A percentile compares a stretch with the other conserved stretches of the same genome.
Conservation (phyloP, 768 basidiomycete genomes). For the Tricholoma saponaceum region DNA sequence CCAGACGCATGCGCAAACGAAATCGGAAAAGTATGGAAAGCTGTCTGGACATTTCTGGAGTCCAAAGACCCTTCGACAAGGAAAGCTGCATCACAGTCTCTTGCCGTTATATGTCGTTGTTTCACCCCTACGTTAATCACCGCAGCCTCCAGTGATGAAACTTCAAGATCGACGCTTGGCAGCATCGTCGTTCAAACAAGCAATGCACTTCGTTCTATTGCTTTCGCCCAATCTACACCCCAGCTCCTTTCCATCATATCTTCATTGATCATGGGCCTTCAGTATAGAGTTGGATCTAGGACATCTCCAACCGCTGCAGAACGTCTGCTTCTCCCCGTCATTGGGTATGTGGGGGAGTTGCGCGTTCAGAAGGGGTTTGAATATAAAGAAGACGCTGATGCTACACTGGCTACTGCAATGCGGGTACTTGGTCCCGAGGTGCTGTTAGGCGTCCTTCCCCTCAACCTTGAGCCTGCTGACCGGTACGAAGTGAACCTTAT, state of each 20-base stretch:
- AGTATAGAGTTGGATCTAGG: conserved; percentile 39
- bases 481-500: conserved; percentile 44
- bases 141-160: conserved; percentile 44
- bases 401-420: conserved; percentile 75
- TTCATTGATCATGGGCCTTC: conserved; percentile 61
- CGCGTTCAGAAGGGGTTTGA: conserved; percentile 82
- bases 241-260: conserved; percentile 74
- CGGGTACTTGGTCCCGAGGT: conserved; percentile 81
- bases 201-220: conserved; percentile 68
- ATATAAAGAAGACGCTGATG: conserved; percentile 84
- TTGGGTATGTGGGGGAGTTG: conserved; percentile 69
- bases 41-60: conserved; percentile 75
- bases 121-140: conserved; percentile 62
- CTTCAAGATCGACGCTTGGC: conserved; percentile 51
- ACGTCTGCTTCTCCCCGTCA: conserved; percentile 60
- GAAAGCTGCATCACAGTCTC: conserved; percentile 58
- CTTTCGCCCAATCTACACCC: conserved; percentile 71
- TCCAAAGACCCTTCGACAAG: conserved; percentile 57
- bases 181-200: conserved; percentile 60
- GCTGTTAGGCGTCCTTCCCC: conserved; percentile 67
- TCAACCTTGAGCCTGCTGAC: conserved; percentile 81
- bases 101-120: conserved; percentile 63
- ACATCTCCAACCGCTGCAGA: conserved; percentile 59
- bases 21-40: conserved; percentile 66
- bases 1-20: conserved; percentile 48